Base-by-base conservation (phyloP, 2,329 filamentous ascomycete species). In the Curvularia sp. region DNA sequence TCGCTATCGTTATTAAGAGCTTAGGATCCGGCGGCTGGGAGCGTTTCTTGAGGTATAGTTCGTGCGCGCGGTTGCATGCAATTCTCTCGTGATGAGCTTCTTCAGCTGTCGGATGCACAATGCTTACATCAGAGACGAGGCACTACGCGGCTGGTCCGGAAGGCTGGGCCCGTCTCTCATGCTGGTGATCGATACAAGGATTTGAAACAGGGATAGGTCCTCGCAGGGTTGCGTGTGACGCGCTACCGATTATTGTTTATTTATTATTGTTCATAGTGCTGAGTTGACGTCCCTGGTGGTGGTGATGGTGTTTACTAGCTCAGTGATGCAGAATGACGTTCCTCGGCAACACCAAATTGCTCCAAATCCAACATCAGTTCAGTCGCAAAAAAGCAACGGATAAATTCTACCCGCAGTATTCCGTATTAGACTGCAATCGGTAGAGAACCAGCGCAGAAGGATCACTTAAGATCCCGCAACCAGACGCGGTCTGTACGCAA, bases 1-100 rank as follows among this genome's bases (percentile, higher is more conserved):
- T n/a, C 54, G 41, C 2, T 49, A 55, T 54, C 47, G 46, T 8
- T 62, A 56, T 53, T 60, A 28, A 53, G 38, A 6, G 15, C 20
- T 8, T 48, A 3, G 33, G 13, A 15, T 35, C 33, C 33, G 2
- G 33, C 33, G 5, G 33, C 33, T n/a, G 33, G 4, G 5, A 5
- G 33, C 9, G 13, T 35, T 6, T 3, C 2, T 15, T 33, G 31
- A 33, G 31, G 10, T 8, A 13, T 13, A 13, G 12, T 0, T 13
- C 12, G 33, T 12, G 13, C 5, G 33, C 13, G 33, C 6, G 33
- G 26, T 9, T 35, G 10, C 13, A 22, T n/a, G 49, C 48, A 24
- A 33, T 53, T 13, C n/a, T 9, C 8, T 26, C 5, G n/a, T 35
- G 4, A 7, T 31, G 35, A n/a, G 13, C 15, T 28, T 33, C 22